Conservation (phyloP, 768 basidiomycete species). For the Nidula microcarpa region DNA sequence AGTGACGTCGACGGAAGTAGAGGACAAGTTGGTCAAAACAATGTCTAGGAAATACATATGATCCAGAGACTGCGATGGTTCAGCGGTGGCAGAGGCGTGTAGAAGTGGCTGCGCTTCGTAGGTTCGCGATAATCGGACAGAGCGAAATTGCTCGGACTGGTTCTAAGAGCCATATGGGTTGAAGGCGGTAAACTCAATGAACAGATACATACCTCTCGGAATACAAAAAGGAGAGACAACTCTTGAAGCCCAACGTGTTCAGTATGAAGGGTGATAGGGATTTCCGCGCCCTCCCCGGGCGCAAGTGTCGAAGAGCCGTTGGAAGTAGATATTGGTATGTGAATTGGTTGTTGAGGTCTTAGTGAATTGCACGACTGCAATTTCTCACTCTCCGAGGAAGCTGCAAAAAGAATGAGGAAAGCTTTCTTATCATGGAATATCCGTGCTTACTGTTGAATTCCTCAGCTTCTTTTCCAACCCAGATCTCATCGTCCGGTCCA, state of each 20-base stretch:
- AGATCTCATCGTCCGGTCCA: constrained; percentile 61
- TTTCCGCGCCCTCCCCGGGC: constrained; percentile 44
- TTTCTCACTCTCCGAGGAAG: too few species aligned
- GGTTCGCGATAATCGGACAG: constrained; percentile 46
- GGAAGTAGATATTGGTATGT: neutral
- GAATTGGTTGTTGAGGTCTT: too few species aligned
- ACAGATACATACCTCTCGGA: constrained; percentile 47
- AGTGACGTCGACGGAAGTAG: constrained; percentile 39
- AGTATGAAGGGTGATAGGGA: constrained; percentile 57
- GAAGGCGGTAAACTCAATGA: neutral
- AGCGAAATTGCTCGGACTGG: constrained; percentile 57
- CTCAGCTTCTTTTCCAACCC: constrained; percentile 40
- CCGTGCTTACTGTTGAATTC: too few species aligned
- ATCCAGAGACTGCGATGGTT: constrained; percentile 47
- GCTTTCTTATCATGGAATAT: too few species aligned
- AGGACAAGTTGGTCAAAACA: constrained; percentile 51
- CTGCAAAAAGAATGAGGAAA: too few species aligned
- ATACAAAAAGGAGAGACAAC: constrained; percentile 62
- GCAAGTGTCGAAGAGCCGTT: constrained; percentile 19
- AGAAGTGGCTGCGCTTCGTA: constrained; percentile 64
- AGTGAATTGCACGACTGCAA: too few species aligned
- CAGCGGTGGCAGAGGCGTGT: constrained; percentile 43
- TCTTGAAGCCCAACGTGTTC: constrained; percentile 43
- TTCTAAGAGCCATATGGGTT: constrained; percentile 5
- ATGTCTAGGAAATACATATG: constrained; percentile 51